A percentile compares a stretch with the other conserved stretches of the same genome.
Evolutionary conservation across 768 basidiomycete species (phyloP).

Genomic region (Xerocomellus dryophilus): DNA sequence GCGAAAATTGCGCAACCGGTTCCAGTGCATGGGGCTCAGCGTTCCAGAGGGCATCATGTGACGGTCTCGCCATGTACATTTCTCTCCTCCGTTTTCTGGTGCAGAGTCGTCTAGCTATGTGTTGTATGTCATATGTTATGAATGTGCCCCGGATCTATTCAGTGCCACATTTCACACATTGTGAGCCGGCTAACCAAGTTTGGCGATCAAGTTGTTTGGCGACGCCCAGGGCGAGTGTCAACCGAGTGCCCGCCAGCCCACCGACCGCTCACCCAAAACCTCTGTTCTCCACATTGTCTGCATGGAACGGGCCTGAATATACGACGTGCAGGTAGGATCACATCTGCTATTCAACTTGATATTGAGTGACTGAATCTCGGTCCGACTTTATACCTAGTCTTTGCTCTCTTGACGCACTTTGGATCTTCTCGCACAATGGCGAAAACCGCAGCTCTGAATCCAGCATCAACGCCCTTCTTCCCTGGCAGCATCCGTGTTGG

Average conservation of each 20-base stretch:
- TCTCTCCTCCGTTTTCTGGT: background rate
- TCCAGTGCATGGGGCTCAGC: conserved; percentile 11
- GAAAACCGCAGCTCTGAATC: conserved; percentile 74
- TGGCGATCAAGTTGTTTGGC: conserved; percentile 13
- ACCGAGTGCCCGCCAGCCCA: background rate
- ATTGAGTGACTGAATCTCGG: conserved; percentile 5
- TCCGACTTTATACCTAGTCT: conserved; percentile 12
- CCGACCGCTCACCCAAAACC: background rate
- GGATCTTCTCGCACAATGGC: conserved; percentile 49
- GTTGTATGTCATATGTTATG: conserved; percentile 8
- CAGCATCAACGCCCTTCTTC: conserved; percentile 82
- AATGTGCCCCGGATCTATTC: background rate
- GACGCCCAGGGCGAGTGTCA: conserved; percentile 15
- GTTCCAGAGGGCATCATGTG: conserved; percentile 23
- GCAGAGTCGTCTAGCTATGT: background rate
- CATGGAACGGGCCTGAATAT: conserved; percentile 29
- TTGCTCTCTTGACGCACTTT: conserved; percentile 21
- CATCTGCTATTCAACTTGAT: background rate
- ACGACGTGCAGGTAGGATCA: conserved; percentile 23
- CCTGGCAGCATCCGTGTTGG: conserved; percentile 56
- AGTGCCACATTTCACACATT: conserved; percentile 27
- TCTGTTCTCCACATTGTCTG: conserved; percentile 11
- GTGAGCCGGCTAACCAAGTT: conserved; percentile 20
- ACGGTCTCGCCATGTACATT: conserved; percentile 1
- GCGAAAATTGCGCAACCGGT: conserved; percentile 3